Evolutionary conservation across 306 rosid genomes (phyloP).

Genomic region (Begonia masoniana): DNA sequence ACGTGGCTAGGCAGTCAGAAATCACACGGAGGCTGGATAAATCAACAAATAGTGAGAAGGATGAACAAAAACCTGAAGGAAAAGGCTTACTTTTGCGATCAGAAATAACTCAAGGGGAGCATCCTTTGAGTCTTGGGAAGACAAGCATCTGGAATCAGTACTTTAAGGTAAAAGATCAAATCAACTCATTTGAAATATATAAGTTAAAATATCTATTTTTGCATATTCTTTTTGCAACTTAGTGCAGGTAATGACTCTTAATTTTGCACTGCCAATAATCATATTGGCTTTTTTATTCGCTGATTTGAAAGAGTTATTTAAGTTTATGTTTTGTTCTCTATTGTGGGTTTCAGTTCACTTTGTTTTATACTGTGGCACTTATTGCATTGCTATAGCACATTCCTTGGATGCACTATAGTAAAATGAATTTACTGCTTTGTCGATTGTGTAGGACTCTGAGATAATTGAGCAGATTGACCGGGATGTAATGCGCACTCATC

Average conservation of each 20-base stretch:
- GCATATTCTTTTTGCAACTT: no score
- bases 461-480: constrained; percentile 96
- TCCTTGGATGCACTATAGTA: background rate
- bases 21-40: constrained; percentile 73
- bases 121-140: constrained; percentile 97
- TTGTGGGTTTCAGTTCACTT: no score
- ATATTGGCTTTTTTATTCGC: no score
- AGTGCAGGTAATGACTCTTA: no score
- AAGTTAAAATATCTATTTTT: no score
- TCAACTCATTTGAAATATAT: background rate
- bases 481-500: constrained; percentile 98
- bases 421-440: constrained; percentile 14
- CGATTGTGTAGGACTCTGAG: constrained; percentile 69
- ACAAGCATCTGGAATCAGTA: constrained; percentile 93
- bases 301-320: no score
- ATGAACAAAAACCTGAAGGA: constrained; percentile 35
- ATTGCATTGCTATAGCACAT: no score
- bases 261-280: no score
- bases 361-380: no score
- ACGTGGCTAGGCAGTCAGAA: constrained; percentile 99
- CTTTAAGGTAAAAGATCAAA: constrained; percentile 53
- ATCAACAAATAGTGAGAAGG: constrained; percentile 36
- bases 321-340: no score
- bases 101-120: constrained; percentile 82
- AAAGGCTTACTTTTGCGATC: constrained; percentile 78